Percentiles rank a stretch among this genome's conserved stretches.
phyloP scores from a whole-genome alignment of 805 yeast genomes.

The Metschnikowia reukaufii region DNA sequence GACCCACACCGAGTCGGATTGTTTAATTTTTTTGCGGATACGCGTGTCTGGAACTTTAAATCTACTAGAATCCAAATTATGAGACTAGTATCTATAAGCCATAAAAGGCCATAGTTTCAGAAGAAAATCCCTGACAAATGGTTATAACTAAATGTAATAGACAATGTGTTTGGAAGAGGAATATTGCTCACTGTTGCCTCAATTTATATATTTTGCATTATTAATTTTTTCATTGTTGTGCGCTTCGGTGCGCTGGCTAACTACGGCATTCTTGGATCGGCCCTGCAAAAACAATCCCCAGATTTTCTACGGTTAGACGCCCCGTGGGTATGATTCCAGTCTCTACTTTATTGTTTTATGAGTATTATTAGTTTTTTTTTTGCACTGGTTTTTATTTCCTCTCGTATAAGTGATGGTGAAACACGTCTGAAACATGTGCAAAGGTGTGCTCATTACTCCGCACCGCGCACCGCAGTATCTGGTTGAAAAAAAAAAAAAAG shows the following conservation, averaged over 20 bases:
- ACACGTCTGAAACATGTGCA: constrained; percentile 8
- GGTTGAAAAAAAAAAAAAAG: neutral
- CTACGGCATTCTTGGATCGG: neutral
- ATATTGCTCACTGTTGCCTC: neutral
- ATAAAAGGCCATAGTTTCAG: too few relatives aligned
- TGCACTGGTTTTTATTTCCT: neutral
- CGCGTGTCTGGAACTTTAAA: constrained; percentile 3
- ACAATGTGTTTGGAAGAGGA: neutral
- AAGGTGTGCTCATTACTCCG: neutral
- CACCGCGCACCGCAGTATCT: neutral
- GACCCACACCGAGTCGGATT: neutral
- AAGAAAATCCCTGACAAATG: too few relatives aligned
- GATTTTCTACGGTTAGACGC: neutral
- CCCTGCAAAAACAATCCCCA: neutral
- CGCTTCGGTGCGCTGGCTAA: neutral
- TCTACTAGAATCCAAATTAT: neutral
- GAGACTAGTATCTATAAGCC: too few relatives aligned
- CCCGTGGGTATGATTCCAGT: neutral
- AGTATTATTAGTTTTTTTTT: neutral
- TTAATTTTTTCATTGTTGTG: neutral
- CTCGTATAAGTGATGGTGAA: neutral
- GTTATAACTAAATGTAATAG: neutral
- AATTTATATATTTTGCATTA: neutral
- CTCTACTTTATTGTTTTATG: neutral
- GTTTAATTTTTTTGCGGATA: constrained; percentile 1